phyloP scores from a whole-genome alignment of 345 rosid genomes.

The Linum usitatissimum region DNA sequence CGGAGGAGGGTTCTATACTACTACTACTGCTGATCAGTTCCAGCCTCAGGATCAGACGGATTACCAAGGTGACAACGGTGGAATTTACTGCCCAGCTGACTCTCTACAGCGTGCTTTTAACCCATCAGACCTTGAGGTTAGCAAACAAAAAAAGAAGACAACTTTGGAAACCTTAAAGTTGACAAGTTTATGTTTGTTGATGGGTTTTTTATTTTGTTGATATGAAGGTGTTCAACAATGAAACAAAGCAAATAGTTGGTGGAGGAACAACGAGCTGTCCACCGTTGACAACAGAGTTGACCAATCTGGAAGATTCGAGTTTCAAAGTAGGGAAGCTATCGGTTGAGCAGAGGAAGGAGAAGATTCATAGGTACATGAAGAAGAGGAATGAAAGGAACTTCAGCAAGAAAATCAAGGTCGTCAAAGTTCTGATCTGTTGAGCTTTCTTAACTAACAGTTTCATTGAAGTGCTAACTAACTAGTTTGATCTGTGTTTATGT shows the following conservation, averaged over 20 bases:
- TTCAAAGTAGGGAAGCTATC: slow-evolving; percentile 66
- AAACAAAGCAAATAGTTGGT: slow-evolving; percentile 35
- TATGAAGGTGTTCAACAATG: slow-evolving; percentile 38
- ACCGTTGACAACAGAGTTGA: slow-evolving; percentile 46
- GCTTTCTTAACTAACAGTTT: neutral
- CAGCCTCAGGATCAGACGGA: slow-evolving; percentile 39
- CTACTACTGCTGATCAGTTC: slow-evolving; percentile 16
- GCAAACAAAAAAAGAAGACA: neutral
- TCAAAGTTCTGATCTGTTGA: no score
- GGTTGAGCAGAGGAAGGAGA: slow-evolving; percentile 82
- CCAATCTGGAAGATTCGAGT: slow-evolving; percentile 64
- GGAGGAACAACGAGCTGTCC: slow-evolving; percentile 28
- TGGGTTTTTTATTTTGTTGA: neutral
- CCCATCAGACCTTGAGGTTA: slow-evolving; percentile 63
- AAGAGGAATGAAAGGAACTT: slow-evolving; percentile 90
- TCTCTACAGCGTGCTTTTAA: slow-evolving; percentile 35
- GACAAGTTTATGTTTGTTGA: neutral
- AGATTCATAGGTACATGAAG: slow-evolving; percentile 85
- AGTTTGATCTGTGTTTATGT: neutral
- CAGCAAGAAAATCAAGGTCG: slow-evolving; percentile 94
- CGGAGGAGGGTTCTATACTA: slow-evolving; percentile 23
- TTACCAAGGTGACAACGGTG: slow-evolving; percentile 53
- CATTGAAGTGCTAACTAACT: no score
- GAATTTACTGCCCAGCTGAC: slow-evolving; percentile 40
- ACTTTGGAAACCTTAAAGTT: no score